A percentile compares a stretch with the other conserved stretches of the same genome.
Conservation (phyloP, 306 rosid species). For the Pachyrhizus erosus region DNA sequence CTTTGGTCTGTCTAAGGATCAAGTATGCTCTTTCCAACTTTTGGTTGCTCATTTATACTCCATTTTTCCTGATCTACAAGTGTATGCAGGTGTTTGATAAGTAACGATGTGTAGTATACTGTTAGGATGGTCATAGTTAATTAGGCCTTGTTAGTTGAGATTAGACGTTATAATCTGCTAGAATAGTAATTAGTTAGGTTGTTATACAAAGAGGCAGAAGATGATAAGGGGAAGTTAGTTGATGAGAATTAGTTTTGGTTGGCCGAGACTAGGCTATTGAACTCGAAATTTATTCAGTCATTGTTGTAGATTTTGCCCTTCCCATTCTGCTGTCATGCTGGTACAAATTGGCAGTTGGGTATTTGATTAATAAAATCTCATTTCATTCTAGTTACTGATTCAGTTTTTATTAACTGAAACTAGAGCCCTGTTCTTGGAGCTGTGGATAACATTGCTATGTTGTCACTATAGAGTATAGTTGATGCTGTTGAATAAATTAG, state of each 20-base stretch:
- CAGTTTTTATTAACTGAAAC: too few relatives aligned
- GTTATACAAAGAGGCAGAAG: not conserved
- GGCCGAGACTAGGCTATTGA: not conserved
- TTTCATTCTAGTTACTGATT: not conserved
- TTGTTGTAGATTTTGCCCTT: not conserved
- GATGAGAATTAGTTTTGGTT: not conserved
- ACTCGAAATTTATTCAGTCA: not conserved
- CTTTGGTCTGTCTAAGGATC: slow-evolving; percentile 57
- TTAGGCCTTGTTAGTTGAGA: too few relatives aligned
- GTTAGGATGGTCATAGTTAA: not conserved
- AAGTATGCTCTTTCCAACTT: slow-evolving; percentile 50
- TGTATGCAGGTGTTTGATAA: not conserved
- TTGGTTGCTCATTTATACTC: slow-evolving; percentile 6
- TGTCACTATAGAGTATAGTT: too few relatives aligned
- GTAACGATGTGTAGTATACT: not conserved
- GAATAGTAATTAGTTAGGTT: not conserved
- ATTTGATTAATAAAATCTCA: not conserved
- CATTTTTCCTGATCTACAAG: slow-evolving; percentile 23
- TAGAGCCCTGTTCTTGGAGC: too few relatives aligned
- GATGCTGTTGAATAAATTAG: too few relatives aligned
- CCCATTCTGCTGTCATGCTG: not conserved
- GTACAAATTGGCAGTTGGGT: not conserved
- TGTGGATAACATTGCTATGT: too few relatives aligned
- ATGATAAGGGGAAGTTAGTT: not conserved
- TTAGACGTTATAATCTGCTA: not conserved